Conservation (phyloP, 208 protist genomes). For the Trypanosoma rangeli region DNA sequence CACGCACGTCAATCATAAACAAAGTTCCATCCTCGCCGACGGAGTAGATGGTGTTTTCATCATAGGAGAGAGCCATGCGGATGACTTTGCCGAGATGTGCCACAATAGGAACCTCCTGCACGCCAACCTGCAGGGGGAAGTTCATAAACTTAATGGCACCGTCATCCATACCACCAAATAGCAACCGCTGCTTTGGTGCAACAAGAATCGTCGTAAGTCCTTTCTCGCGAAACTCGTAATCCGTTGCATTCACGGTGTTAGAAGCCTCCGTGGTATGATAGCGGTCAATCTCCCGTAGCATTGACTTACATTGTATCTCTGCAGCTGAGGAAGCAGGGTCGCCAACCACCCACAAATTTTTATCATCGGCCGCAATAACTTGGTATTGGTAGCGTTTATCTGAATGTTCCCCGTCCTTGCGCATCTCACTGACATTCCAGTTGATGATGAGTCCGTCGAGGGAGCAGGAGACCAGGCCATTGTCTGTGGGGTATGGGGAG, state of each 20-base stretch:
- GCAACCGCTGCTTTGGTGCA: conserved; percentile 85
- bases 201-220: conserved; percentile 69
- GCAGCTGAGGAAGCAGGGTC: conserved; percentile 64
- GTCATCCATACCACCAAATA: conserved; percentile 90
- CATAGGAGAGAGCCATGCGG: conserved; percentile 85
- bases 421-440: conserved; percentile 87
- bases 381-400: conserved; percentile 93
- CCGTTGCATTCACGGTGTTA: conserved; percentile 30
- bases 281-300: conserved; percentile 85
- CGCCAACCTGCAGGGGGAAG: conserved; percentile 77
- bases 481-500: conserved; percentile 90
- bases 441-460: conserved; percentile 95
- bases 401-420: conserved; percentile 86
- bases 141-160: conserved; percentile 91
- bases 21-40: conserved; percentile 88
- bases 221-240: conserved; percentile 83
- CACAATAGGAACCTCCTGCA: conserved; percentile 67
- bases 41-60: conserved; percentile 92
- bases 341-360: conserved; percentile 89
- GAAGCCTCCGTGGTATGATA: conserved; percentile 42
- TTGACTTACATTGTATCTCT: conserved; percentile 84
- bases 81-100: conserved; percentile 78
- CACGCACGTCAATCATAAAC: conserved; percentile 85
- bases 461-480: conserved; percentile 87
- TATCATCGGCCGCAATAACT: conserved; percentile 79